Evolutionary conservation across 1,284 basidiomycete species (phyloP).

Genomic region (Papiliotrema flavescens): DNA sequence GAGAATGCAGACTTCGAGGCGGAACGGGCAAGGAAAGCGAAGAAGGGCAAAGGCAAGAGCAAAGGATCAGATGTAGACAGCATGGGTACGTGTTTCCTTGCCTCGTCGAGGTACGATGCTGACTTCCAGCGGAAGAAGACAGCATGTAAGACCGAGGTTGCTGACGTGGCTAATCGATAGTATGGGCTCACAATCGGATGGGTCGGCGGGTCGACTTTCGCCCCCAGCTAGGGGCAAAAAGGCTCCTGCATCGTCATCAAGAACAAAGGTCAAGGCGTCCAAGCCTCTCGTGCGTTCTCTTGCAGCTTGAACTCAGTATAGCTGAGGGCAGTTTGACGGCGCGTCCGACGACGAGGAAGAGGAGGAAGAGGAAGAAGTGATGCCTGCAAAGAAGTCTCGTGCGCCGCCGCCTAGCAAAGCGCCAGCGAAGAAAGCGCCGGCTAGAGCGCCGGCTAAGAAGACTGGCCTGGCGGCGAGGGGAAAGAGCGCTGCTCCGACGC

Average conservation of each 20-base stretch:
- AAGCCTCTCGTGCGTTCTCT: slow-evolving; percentile 23
- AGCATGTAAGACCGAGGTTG: slow-evolving; percentile 9
- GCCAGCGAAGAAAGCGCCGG: slow-evolving; percentile 44
- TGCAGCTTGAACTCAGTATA: slow-evolving; percentile 13
- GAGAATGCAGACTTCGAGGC: slow-evolving; percentile 10
- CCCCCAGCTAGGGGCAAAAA: slow-evolving; percentile 19
- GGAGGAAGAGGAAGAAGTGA: slow-evolving; percentile 60
- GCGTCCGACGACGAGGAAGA: slow-evolving; percentile 56
- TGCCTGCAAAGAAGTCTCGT: slow-evolving; percentile 55
- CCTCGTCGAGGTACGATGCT: neutral
- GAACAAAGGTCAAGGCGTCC: slow-evolving; percentile 53
- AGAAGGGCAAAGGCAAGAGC: slow-evolving; percentile 53
- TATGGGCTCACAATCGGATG: slow-evolving; percentile 48
- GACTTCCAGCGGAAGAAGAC: slow-evolving; percentile 23
- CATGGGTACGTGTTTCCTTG: slow-evolving; percentile 61
- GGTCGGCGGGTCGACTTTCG: slow-evolving; percentile 33
- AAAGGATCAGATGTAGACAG: slow-evolving; percentile 67
- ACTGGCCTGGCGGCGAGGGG: slow-evolving; percentile 40
- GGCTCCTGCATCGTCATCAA: slow-evolving; percentile 15
- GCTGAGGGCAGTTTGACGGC: slow-evolving; percentile 51
- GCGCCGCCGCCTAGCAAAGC: slow-evolving; percentile 57
- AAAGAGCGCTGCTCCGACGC: slow-evolving; percentile 44
- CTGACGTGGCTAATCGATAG: neutral
- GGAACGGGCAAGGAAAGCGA: neutral
- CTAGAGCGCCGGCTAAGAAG: slow-evolving; percentile 61